phyloP scores from a whole-genome alignment of 2,329 filamentous ascomycete genomes.

The Aureobasidium musti region DNA sequence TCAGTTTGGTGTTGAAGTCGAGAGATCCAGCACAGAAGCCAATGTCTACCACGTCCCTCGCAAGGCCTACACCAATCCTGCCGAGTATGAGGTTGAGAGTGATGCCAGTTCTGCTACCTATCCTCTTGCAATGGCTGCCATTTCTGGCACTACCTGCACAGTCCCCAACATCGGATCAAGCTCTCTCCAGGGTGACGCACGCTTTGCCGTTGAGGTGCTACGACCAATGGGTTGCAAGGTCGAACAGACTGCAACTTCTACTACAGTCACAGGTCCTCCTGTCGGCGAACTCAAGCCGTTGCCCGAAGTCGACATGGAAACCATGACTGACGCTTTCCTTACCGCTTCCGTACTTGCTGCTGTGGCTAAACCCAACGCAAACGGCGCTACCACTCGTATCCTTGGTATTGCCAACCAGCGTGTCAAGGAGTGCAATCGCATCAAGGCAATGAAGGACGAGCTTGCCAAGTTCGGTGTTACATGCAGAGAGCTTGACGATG shows the following conservation, averaged over 20 bases:
- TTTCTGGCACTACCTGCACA: constrained; percentile 93
- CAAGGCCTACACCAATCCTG: constrained; percentile 77
- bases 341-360: constrained; percentile 92
- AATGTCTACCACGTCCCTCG: constrained; percentile 94
- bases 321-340: constrained; percentile 98
- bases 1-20: constrained; percentile 81
- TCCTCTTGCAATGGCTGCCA: constrained; percentile 88
- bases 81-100: constrained; percentile 88
- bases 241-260: constrained; percentile 78
- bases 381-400: constrained; percentile 71
- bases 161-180: constrained; percentile 92
- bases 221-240: constrained; percentile 92
- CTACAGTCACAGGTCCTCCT: constrained; percentile 87
- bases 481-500: constrained; percentile 87
- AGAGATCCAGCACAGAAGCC: constrained; percentile 72
- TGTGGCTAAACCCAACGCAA: constrained; percentile 70
- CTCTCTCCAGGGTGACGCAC: constrained; percentile 91
- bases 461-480: constrained; percentile 88
- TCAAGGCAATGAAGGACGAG: constrained; percentile 91
- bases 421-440: constrained; percentile 97
- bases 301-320: constrained; percentile 91
- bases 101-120: constrained; percentile 98
- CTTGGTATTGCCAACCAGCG: constrained; percentile 95
- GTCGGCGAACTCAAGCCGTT: constrained; percentile 72
- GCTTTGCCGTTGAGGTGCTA: constrained; percentile 88